phyloP scores from a whole-genome alignment of 306 rosid genomes.

The Psophocarpus tetragonolobus region DNA sequence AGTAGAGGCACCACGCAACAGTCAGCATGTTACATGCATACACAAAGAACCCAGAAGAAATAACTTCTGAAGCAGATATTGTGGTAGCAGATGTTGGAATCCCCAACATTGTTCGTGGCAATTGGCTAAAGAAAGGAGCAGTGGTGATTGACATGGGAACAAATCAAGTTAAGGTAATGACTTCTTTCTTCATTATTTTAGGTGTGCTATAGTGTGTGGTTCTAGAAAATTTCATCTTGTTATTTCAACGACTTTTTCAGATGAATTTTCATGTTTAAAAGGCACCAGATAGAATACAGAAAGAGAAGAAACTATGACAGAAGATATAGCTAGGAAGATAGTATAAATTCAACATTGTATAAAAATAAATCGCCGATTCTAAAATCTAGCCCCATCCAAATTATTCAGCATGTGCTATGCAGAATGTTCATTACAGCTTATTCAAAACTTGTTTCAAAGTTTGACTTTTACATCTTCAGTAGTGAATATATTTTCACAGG shows the following conservation, averaged over 20 bases:
- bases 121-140: conserved; percentile 59
- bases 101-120: conserved; percentile 45
- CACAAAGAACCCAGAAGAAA: conserved; percentile 45
- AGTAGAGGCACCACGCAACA: conserved; percentile 59
- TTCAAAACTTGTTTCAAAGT: conserved; percentile 7
- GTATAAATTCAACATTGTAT: background rate
- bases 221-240: background rate
- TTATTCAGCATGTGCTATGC: background rate
- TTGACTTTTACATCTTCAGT: background rate
- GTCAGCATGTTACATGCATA: conserved; percentile 50
- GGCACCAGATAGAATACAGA: background rate
- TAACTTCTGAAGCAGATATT: conserved; percentile 57
- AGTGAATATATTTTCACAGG: background rate
- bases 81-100: conserved; percentile 58
- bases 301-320: background rate
- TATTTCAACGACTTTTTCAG: background rate
- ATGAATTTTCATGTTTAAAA: background rate
- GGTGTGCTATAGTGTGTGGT: background rate
- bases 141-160: conserved; percentile 63
- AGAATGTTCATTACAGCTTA: background rate
- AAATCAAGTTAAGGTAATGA: conserved; percentile 47
- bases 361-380: background rate
- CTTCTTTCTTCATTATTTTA: background rate
- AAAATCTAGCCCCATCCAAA: background rate
- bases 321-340: background rate